Evolutionary conservation across 768 basidiomycete genomes (phyloP).

Genomic region (Collybia sp.): DNA sequence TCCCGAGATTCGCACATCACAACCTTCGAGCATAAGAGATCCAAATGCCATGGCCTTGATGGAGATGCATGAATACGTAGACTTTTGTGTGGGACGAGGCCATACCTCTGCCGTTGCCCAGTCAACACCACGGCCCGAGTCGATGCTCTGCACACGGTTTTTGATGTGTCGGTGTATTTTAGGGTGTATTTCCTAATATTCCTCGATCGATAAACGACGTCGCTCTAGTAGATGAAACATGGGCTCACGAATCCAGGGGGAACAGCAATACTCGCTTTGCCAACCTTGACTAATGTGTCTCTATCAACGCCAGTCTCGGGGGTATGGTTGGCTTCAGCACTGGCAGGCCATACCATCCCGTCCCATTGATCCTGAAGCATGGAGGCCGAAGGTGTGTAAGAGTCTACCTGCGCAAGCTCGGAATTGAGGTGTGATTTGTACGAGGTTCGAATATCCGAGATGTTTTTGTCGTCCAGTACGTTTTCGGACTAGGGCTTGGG

Average conservation of each 20-base stretch:
- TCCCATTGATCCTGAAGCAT: conserved; percentile 70
- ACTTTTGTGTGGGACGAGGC: not conserved
- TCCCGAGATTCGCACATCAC: conserved; percentile 84
- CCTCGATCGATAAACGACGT: conserved; percentile 32
- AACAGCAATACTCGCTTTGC: conserved; percentile 60
- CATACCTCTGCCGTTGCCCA: conserved; percentile 86
- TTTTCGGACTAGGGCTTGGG: conserved; percentile 36
- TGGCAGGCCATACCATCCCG: conserved; percentile 60
- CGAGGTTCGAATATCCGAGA: conserved; percentile 43
- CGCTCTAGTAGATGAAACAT: not conserved
- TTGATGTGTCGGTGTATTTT: conserved; percentile 79
- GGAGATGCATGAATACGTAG: not conserved
- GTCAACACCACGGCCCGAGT: conserved; percentile 70
- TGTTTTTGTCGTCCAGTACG: conserved; percentile 45
- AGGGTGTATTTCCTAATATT: conserved; percentile 66
- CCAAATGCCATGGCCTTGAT: conserved; percentile 82
- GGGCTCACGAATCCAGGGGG: conserved; percentile 60
- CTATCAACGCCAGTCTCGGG: conserved; percentile 67
- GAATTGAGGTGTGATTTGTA: conserved; percentile 64
- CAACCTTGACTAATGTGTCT: conserved; percentile 51
- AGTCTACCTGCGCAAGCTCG: conserved; percentile 45
- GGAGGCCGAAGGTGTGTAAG: conserved; percentile 44
- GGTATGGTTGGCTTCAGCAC: conserved; percentile 39
- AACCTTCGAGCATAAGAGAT: conserved; percentile 76
- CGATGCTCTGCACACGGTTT: conserved; percentile 64